Evolutionary conservation across 768 basidiomycete species (phyloP), one percentile per base, ranked within the genome.

Genomic region (Trametopsis cervina): DNA sequence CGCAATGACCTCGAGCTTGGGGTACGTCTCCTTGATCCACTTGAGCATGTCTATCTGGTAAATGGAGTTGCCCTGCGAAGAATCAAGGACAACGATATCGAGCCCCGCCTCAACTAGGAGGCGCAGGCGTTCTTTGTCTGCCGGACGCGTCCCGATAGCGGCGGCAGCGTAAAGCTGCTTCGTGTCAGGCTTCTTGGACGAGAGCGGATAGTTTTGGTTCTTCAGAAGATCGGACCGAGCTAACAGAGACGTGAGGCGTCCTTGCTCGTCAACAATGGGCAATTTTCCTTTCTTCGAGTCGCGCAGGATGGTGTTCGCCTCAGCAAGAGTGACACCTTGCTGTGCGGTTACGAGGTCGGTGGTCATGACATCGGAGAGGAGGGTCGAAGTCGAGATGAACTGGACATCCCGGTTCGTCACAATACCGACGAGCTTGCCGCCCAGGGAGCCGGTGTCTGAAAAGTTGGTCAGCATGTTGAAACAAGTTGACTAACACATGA

Each of bases 81-180:
- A 97, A 61, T 99, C 96, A 53, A 99, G 75, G 20, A 96, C 73
- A 54, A 93, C 87, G 50, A 99, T 90, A 62, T 99, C 96, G 22
- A 99, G 76, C 2, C 96, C 96, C 2, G 96, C 94, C 27, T 95
- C 89, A 27, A 85, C 90, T 47, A 99, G 86, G 12, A 93, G 73
- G 11, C 68, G 69, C 27, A 99, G 83, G 35, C 95, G 83, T 1
- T 90, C 89, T 33, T 80, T 75, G 69, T 99, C 96, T 1, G 79
- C 79, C 0, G 83, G 86, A 18, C 95, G 88, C 0, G 95, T 99
- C 45, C 96, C 95, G 52, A 98, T 77, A 5, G 96, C 89, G 3
- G 96, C 95, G 6, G 95, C 96, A 41, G 93, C 91, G 62, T 94
- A 92, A 2, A 99, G 81, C 70, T 98, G 95, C 67, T 98, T 99